A percentile compares a stretch with the other conserved stretches of the same genome.
phyloP scores from a whole-genome alignment of 2,329 filamentous ascomycete genomes.

The Fusarium sambucinum region DNA sequence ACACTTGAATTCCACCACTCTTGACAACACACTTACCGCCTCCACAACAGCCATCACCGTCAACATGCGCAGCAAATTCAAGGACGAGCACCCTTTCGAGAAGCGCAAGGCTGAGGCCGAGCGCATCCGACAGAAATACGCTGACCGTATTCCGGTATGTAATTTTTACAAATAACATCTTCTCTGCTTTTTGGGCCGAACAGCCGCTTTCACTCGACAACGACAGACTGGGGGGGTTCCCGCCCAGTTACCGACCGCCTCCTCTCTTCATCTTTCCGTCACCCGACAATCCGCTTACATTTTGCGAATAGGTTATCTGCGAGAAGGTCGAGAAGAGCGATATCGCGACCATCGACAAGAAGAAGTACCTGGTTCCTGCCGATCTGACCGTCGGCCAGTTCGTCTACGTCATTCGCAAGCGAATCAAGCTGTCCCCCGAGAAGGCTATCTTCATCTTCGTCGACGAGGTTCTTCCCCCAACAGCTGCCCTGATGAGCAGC shows the following conservation, averaged over 20 bases:
- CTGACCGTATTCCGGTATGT: slow-evolving; percentile 96
- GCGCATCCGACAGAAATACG: slow-evolving; percentile 98
- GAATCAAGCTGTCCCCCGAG: slow-evolving; percentile 99
- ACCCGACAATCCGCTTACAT: slow-evolving; percentile 79
- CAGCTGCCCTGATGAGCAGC: slow-evolving; percentile 97
- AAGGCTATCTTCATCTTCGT: slow-evolving; percentile 99
- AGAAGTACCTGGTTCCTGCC: slow-evolving; percentile 98
- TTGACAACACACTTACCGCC: slow-evolving; percentile 35
- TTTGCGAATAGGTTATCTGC: slow-evolving; percentile 87
- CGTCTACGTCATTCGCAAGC: slow-evolving; percentile 99
- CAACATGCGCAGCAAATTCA: slow-evolving; percentile 99
- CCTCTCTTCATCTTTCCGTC: slow-evolving; percentile 1
- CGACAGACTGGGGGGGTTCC: slow-evolving; percentile 9
- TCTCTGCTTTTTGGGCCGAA: slow-evolving; percentile 1
- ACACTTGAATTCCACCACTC: slow-evolving; percentile 20
- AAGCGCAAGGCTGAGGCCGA: slow-evolving; percentile 99
- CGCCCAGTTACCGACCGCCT: slow-evolving; percentile 43
- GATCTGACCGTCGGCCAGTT: slow-evolving; percentile 99
- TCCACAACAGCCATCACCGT: slow-evolving; percentile 50
- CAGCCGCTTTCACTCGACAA: background rate
- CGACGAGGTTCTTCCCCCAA: slow-evolving; percentile 96
- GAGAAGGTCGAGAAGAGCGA: slow-evolving; percentile 99
- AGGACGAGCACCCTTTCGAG: slow-evolving; percentile 99
- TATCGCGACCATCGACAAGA: slow-evolving; percentile 99
- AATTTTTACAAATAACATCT: slow-evolving; percentile 23